These are phyloP conservation scores for Lepiota subincarnata DNA, from an alignment of 768 basidiomycete species.

Conservation along the genomic window DNA sequence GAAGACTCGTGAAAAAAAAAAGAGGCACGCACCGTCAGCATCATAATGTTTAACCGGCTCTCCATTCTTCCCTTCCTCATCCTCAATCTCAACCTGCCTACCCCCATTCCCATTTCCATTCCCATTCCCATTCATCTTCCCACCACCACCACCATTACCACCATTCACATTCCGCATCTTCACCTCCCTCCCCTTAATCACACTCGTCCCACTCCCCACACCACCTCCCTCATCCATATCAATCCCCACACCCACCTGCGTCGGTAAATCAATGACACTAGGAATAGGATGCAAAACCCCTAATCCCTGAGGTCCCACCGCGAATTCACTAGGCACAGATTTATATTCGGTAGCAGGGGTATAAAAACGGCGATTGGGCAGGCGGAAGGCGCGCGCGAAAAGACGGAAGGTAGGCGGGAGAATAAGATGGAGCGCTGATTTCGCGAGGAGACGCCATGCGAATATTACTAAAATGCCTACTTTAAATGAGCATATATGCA, in stretches of 20 bases:
- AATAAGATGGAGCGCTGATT: conserved; percentile 64
- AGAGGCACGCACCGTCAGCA: conserved; percentile 65
- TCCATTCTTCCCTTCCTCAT: conserved; percentile 31
- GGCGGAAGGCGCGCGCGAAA: conserved; percentile 57
- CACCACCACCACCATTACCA: conserved; percentile 10
- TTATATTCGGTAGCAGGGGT: conserved; percentile 88
- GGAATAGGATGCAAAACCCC: conserved; percentile 70
- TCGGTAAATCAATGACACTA: conserved; percentile 78
- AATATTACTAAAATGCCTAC: conserved; percentile 77
- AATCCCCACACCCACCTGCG: conserved; percentile 37
- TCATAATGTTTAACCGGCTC: conserved; percentile 68
- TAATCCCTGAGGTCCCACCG: conserved; percentile 29
- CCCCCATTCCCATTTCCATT: conserved; percentile 24
- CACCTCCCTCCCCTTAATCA: conserved; percentile 43
- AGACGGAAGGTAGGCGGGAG: conserved; percentile 85
- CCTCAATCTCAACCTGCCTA: conserved; percentile 18
- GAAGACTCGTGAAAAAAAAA: neutral
- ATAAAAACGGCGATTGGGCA: conserved; percentile 87
- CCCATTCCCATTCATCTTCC: conserved; percentile 8
- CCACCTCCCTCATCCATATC: conserved; percentile 44
- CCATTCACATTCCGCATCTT: conserved; percentile 47
- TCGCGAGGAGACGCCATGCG: conserved; percentile 84
- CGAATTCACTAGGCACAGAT: conserved; percentile 55
- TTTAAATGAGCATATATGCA: neutral
- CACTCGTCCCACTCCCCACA: conserved; percentile 29